Evolutionary conservation across 495 filamentous ascomycete genomes (phyloP).

Genomic region (Sporormia fimetaria): DNA sequence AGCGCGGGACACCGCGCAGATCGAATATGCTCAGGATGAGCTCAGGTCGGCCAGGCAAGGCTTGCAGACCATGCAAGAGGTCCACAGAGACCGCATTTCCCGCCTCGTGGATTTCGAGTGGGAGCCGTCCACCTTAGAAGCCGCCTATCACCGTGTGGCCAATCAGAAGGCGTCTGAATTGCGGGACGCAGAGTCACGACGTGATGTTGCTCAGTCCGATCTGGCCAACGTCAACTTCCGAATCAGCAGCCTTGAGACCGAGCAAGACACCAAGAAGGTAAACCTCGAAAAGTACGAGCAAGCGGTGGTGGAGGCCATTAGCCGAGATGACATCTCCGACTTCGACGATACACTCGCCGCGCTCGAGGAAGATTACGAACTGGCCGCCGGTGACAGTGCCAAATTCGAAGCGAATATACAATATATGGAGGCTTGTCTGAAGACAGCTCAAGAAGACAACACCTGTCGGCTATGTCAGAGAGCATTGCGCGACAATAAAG

Average conservation of each 20-base stretch:
- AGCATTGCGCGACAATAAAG: constrained; percentile 46
- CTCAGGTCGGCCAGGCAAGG: constrained; percentile 56
- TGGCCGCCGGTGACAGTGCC: constrained; percentile 50
- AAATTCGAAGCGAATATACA: constrained; percentile 49
- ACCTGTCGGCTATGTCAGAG: constrained; percentile 61
- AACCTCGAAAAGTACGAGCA: constrained; percentile 50
- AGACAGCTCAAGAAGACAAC: constrained; percentile 47
- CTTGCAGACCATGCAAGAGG: constrained; percentile 62
- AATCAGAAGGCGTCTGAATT: constrained; percentile 43
- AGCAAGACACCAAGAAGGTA: constrained; percentile 49
- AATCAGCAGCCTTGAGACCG: constrained; percentile 51
- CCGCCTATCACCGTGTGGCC: constrained; percentile 55
- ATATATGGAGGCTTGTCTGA: constrained; percentile 52
- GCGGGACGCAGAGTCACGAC: constrained; percentile 50
- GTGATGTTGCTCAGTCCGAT: constrained; percentile 58
- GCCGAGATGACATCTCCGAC: constrained; percentile 38
- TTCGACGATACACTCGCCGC: constrained; percentile 43
- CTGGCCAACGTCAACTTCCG: constrained; percentile 69
- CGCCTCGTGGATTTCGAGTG: constrained; percentile 51
- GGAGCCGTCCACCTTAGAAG: constrained; percentile 58
- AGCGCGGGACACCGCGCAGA: constrained; percentile 63
- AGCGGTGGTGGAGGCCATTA: constrained; percentile 41
- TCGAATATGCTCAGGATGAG: constrained; percentile 69
- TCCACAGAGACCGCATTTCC: constrained; percentile 58
- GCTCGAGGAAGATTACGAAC: constrained; percentile 49